These are phyloP conservation scores for Daldinia sp. DNA, from an alignment of 2,329 filamentous ascomycete species.

Conservation along the genomic window DNA sequence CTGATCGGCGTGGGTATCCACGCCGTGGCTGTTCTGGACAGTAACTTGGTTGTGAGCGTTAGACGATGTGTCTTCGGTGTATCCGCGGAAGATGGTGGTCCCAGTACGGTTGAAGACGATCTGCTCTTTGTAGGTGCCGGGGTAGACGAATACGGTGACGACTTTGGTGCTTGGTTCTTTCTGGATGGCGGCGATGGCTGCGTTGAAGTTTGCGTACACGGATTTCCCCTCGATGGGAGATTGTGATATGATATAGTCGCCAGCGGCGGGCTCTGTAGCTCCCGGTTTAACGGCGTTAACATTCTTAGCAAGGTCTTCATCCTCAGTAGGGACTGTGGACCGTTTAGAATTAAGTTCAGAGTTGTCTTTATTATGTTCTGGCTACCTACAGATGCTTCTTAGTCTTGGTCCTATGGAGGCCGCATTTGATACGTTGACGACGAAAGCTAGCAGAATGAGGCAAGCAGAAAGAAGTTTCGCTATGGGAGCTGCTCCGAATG, in stretches of 20 bases:
- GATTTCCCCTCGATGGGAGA: constrained; percentile 28
- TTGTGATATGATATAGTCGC: constrained; percentile 36
- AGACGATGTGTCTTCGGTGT: constrained; percentile 22
- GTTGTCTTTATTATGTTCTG: not conserved
- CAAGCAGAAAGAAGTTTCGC: not conserved
- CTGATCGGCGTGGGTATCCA: constrained; percentile 32
- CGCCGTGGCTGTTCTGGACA: constrained; percentile 28
- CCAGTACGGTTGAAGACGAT: constrained; percentile 32
- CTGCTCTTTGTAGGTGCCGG: constrained; percentile 34
- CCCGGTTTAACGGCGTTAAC: not conserved
- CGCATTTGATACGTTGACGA: not conserved
- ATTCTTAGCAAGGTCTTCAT: not conserved
- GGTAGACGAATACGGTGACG: constrained; percentile 31
- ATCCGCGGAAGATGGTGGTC: constrained; percentile 35
- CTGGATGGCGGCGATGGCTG: constrained; percentile 23
- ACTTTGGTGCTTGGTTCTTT: constrained; percentile 6
- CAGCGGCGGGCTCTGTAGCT: constrained; percentile 21
- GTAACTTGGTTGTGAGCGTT: constrained; percentile 24
- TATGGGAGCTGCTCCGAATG: not conserved
- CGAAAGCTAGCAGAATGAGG: not conserved
- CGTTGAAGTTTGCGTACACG: constrained; percentile 28
- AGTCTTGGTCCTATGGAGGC: not conserved
- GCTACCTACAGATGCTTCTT: not conserved
- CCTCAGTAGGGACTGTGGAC: not conserved
- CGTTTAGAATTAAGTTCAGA: not conserved